Evolutionary conservation across 2,329 filamentous ascomycete genomes (phyloP), one percentile per base, ranked within the genome.

Genomic region (Fonsecaea nubica): DNA sequence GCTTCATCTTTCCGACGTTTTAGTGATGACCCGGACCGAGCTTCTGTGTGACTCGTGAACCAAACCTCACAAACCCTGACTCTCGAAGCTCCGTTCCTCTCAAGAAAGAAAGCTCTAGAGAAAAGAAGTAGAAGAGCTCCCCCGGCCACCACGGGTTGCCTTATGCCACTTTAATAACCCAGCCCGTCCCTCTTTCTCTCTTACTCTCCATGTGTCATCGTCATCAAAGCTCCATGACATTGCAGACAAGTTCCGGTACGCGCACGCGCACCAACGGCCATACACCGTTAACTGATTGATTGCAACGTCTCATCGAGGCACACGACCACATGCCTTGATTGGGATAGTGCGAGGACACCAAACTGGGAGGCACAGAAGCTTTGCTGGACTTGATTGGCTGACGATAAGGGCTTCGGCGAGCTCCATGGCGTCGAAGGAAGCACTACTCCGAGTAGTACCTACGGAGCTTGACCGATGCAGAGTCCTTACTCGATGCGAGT

Each of bases 301-400:
- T 58, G 55, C 30, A 58, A 58, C 55, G 55, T 58, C 55, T 25
- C 55, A 58, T 58, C n/a, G 55, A 58, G 25, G 55, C 55, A 58
- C 55, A 58, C 55, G 55, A 58, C 18, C 55, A 58, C n/a, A 25
- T 58, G 10, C 55, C 55, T 13, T 15, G 35, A 15, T n/a, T 25
- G 55, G 55, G n/a, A 42, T 58, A 58, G 55, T 58, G 55, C 10
- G 55, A 42, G 7, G 55, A 18, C 35, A 25, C 55, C 36, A 42
- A 38, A 40, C 33, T 36, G 32, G 33, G 54, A 57, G 38, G 54
- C 13, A 36, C 13, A 25, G 54, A 40, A 18, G 35, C 1, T 30
- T 42, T 18, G 55, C 35, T 12, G 21, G 15, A n/a, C 32, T 3
- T 40, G 55, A 58, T 58, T 58, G 55, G 55, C 55, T 58, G 55